Evolutionary conservation across 768 basidiomycete genomes (phyloP), one percentile per base, ranked within the genome.

Genomic region (Suillus brevipes): DNA sequence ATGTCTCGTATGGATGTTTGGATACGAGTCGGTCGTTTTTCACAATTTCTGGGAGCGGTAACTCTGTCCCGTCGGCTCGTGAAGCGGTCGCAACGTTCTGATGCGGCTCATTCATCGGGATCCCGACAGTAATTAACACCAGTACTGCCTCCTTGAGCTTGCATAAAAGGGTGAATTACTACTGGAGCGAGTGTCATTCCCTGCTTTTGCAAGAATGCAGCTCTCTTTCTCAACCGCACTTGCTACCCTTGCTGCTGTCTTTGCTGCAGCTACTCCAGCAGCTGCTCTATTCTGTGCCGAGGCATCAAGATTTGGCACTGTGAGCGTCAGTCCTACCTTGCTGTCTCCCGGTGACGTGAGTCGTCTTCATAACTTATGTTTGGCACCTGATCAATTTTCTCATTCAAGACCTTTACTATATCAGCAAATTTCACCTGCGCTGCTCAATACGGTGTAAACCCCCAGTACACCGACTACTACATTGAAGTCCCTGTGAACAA

Each of bases 401-500:
- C n/a, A 14, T 37, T 60, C 13, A 23, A 77, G 75, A 59, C 31
- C 10, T 57, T 77, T 64, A 66, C 66, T 4, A 61, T 75, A 25
- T 65, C 45, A 1, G 62, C 72, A 3, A 61, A 76, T 66, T 76
- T 76, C 5, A 67, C n/a, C 13, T 76, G 75, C 12, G 71, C 76
- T 45, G 65, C 71, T 64, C 66, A 67, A 40, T 68, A 69, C 14
- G 66, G 65, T 14, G 25, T 57, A n/a, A n/a, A 38, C 16, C 75
- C 75, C 4, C 49, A 69, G 63, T 76, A 60, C 62, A 75, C 69
- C 64, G 75, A 76, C 62, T 76, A 77, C 63, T 78, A 76, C 40
- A 74, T 76, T 23, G 77, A 75, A 60, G 75, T 78, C 18, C 75
- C 77, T 10, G 57, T 59, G 31, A 71, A 73, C 47, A 78, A 76